Conservation (phyloP, 1,284 basidiomycete genomes). For the Filobasidium uniguttulatum region DNA sequence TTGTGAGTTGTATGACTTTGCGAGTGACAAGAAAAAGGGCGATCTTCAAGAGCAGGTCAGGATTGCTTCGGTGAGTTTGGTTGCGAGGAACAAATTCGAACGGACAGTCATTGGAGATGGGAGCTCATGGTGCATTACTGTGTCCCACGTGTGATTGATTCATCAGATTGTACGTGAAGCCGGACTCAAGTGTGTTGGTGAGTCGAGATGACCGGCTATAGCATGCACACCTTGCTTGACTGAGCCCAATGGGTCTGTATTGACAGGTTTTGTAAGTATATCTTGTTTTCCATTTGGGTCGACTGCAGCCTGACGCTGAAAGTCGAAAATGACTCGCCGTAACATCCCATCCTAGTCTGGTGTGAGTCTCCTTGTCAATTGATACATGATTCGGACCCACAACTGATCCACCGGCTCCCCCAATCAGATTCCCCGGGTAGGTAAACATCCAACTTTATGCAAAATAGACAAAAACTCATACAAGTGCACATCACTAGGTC, state of each 20-base stretch:
- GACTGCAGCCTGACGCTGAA: no score
- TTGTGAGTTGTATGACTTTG: slow-evolving; percentile 27
- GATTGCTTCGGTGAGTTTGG: slow-evolving; percentile 22
- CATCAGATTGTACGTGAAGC: slow-evolving; percentile 79
- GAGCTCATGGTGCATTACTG: not conserved
- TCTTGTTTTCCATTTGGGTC: no score
- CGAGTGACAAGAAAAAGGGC: slow-evolving; percentile 10
- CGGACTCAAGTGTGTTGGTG: slow-evolving; percentile 67
- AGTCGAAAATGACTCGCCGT: not conserved
- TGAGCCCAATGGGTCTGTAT: not conserved
- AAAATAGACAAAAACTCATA: not conserved
- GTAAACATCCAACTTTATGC: not conserved
- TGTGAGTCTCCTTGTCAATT: not conserved
- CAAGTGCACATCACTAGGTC: not conserved
- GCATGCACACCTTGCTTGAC: not conserved
- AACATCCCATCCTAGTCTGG: not conserved
- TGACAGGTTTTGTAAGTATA: not conserved
- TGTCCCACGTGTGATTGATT: no score
- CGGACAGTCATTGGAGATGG: not conserved
- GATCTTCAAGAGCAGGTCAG: slow-evolving; percentile 12
- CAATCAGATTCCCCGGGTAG: slow-evolving; percentile 9
- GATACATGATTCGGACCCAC: not conserved
- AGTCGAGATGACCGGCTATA: not conserved
- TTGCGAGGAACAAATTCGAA: no score
- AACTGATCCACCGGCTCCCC: not conserved